A percentile compares a stretch with the other conserved stretches of the same genome.
Evolutionary conservation across 1,139 yeast genomes (phyloP).

Genomic region (Yamadazyma songkhlaensis): DNA sequence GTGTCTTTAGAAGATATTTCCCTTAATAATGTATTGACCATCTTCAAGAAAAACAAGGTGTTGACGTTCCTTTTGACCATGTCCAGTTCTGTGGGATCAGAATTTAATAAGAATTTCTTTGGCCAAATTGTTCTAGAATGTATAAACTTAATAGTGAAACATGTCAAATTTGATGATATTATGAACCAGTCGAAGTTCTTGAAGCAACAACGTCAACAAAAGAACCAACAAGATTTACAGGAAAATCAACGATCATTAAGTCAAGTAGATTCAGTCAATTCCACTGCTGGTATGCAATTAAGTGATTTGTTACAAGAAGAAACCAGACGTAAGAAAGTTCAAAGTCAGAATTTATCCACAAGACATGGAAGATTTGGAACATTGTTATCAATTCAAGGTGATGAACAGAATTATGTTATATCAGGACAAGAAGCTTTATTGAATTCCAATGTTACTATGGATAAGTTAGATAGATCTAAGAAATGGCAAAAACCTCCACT

Average conservation of each 20-base stretch:
- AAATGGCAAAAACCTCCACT: conserved; percentile 54
- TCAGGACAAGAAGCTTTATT: conserved; percentile 73
- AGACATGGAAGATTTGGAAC: conserved; percentile 95
- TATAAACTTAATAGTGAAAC: conserved; percentile 59
- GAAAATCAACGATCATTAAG: background rate
- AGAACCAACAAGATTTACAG: conserved; percentile 2
- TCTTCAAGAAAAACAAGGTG: conserved; percentile 67
- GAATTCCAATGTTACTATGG: conserved; percentile 46
- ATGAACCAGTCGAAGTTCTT: conserved; percentile 1
- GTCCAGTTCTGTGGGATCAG: conserved; percentile 60
- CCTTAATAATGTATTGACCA: conserved; percentile 52
- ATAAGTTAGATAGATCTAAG: conserved; percentile 63
- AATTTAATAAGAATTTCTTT: conserved; percentile 59
- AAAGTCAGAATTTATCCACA: conserved; percentile 54
- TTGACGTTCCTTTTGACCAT: conserved; percentile 68
- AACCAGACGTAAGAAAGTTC: conserved; percentile 46
- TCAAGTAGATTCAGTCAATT: conserved; percentile 7
- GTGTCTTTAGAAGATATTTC: conserved; percentile 67
- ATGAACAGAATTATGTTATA: conserved; percentile 57
- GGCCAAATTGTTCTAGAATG: conserved; percentile 70
- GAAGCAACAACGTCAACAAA: conserved; percentile 2
- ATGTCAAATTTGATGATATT: conserved; percentile 40
- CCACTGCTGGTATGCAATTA: conserved; percentile 40
- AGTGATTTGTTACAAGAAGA: conserved; percentile 59
- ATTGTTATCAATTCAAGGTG: conserved; percentile 63